Evolutionary conservation across 805 yeast genomes (phyloP).

Genomic region (Kodamaea kakaduensis): DNA sequence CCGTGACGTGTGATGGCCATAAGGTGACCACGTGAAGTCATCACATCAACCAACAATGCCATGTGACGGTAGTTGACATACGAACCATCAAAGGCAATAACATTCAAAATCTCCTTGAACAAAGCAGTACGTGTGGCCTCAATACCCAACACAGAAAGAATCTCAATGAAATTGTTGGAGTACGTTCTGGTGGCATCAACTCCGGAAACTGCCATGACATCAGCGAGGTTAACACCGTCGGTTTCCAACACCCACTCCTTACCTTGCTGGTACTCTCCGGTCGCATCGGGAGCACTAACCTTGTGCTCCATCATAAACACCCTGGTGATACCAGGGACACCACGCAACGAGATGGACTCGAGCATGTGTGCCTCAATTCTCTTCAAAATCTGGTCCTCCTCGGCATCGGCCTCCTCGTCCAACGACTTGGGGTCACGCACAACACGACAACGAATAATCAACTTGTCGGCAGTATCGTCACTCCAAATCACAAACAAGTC

Average conservation of each 20-base stretch:
- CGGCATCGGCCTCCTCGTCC: constrained; percentile 92
- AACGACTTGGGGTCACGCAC: constrained; percentile 91
- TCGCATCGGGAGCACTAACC: constrained; percentile 62
- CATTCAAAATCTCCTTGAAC: constrained; percentile 91
- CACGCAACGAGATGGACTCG: constrained; percentile 90
- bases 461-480: constrained; percentile 96
- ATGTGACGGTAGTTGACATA: constrained; percentile 97
- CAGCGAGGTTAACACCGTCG: constrained; percentile 94
- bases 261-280: constrained; percentile 84
- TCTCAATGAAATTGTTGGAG: constrained; percentile 95
- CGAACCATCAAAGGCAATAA: constrained; percentile 99
- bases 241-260: constrained; percentile 99
- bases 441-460: constrained; percentile 96
- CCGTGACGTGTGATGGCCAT: constrained; percentile 99
- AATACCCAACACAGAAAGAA: constrained; percentile 91
- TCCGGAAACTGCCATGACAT: constrained; percentile 92
- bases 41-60: constrained; percentile 95
- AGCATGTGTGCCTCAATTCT: constrained; percentile 95
- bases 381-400: constrained; percentile 94
- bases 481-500: constrained; percentile 98
- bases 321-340: constrained; percentile 90
- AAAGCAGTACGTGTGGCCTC: constrained; percentile 96
- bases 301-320: constrained; percentile 88
- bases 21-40: constrained; percentile 97
- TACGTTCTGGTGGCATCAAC: constrained; percentile 88